Evolutionary conservation across 2,329 filamentous ascomycete genomes (phyloP).

Genomic region (Penicillium nordicum): DNA sequence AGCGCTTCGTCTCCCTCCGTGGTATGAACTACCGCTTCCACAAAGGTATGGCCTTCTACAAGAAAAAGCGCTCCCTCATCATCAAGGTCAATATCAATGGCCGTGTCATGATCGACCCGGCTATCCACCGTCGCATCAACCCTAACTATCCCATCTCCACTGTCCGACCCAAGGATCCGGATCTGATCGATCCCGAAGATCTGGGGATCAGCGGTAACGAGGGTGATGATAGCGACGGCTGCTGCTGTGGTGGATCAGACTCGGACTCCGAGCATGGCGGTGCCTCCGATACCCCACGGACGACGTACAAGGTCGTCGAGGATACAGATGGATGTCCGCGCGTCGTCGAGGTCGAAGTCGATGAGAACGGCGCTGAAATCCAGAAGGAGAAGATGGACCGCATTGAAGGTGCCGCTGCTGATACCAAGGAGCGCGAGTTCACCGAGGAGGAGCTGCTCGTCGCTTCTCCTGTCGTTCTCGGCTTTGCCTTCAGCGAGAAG

Average conservation of each 20-base stretch:
- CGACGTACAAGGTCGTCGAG: constrained; percentile 53
- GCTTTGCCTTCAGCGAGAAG: constrained; percentile 85
- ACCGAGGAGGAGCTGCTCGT: constrained; percentile 81
- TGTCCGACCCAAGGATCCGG: constrained; percentile 68
- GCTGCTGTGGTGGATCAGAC: constrained; percentile 39
- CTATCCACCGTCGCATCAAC: constrained; percentile 77
- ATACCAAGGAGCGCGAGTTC: constrained; percentile 53
- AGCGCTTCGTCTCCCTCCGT: constrained; percentile 75
- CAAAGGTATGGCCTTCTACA: constrained; percentile 80
- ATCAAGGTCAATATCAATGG: constrained; percentile 82
- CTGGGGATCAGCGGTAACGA: constrained; percentile 14
- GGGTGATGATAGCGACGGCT: constrained; percentile 41
- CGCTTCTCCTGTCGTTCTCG: constrained; percentile 77
- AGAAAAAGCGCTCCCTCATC: constrained; percentile 66
- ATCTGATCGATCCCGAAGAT: constrained; percentile 51
- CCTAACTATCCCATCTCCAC: constrained; percentile 78
- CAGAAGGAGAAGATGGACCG: constrained; percentile 57
- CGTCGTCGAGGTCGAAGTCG: constrained; percentile 54
- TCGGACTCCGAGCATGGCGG: constrained; percentile 39
- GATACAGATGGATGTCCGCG: constrained; percentile 52
- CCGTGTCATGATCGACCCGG: constrained; percentile 82
- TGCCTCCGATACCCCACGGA: constrained; percentile 33
- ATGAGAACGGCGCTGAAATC: constrained; percentile 55
- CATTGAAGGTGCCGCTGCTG: constrained; percentile 41
- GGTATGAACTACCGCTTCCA: constrained; percentile 81